phyloP scores from a whole-genome alignment of 2,329 filamentous ascomycete genomes.

The Fusarium anguioides region DNA sequence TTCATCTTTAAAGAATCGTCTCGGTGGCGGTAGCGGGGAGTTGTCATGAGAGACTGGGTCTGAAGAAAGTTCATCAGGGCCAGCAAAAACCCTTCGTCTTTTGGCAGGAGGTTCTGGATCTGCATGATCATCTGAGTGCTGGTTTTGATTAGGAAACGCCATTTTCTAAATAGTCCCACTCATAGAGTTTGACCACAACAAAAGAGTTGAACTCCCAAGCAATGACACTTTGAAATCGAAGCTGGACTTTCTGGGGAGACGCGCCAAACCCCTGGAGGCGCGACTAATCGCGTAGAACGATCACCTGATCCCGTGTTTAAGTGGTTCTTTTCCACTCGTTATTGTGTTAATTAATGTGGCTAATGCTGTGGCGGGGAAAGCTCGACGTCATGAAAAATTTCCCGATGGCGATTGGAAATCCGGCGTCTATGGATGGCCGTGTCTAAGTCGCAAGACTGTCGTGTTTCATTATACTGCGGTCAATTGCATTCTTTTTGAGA shows the following conservation, averaged over 20 bases:
- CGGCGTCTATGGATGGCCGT: constrained; percentile 39
- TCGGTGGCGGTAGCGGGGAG: constrained; percentile 41
- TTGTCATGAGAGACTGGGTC: constrained; percentile 40
- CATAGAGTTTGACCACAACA: background rate
- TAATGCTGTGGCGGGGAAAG: constrained; percentile 21
- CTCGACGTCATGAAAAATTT: constrained; percentile 47
- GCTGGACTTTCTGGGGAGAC: constrained; percentile 49
- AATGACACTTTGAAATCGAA: constrained; percentile 5
- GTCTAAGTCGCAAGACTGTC: constrained; percentile 19
- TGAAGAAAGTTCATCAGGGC: constrained; percentile 48
- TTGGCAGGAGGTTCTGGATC: constrained; percentile 59
- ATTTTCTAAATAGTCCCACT: background rate
- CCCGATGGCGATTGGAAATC: constrained; percentile 41
- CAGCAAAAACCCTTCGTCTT: constrained; percentile 54
- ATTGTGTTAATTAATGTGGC: constrained; percentile 28
- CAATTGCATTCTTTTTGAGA: constrained; percentile 7
- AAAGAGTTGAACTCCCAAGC: background rate
- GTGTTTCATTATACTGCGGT: constrained; percentile 26
- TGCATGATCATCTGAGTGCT: constrained; percentile 49
- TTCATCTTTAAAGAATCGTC: constrained; percentile 45
- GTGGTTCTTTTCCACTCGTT: background rate
- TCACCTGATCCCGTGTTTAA: constrained; percentile 55
- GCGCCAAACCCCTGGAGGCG: constrained; percentile 48
- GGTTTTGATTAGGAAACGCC: constrained; percentile 49
- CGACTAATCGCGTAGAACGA: constrained; percentile 51